phyloP scores from a whole-genome alignment of 768 basidiomycete genomes.

The Mycena capillaripes region DNA sequence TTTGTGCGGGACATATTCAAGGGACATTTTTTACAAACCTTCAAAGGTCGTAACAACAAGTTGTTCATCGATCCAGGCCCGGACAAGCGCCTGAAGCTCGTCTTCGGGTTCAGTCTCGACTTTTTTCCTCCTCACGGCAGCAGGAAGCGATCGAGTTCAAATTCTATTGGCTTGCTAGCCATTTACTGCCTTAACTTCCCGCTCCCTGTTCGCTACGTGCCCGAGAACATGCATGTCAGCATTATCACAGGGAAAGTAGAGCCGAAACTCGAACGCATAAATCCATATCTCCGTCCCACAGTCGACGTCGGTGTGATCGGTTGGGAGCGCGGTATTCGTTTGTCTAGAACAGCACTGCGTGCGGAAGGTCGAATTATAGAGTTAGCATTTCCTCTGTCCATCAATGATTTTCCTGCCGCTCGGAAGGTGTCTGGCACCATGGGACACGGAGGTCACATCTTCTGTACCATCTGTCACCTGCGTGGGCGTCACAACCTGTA shows the following conservation, averaged over 20 bases:
- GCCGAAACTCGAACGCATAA: not conserved
- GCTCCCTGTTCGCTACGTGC: not conserved
- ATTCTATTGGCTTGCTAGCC: slow-evolving; percentile 7
- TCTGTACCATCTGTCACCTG: slow-evolving; percentile 42
- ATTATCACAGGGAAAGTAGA: not conserved
- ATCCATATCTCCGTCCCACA: slow-evolving; percentile 8
- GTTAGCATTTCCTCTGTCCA: not conserved
- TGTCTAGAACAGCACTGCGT: not conserved
- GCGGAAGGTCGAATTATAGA: not conserved
- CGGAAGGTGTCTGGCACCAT: slow-evolving; percentile 39
- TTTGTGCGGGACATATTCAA: slow-evolving; percentile 38
- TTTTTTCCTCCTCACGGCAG: not conserved
- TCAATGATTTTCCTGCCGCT: slow-evolving; percentile 44
- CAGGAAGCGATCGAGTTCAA: not conserved
- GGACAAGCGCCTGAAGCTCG: slow-evolving; percentile 1
- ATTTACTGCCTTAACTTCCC: slow-evolving; percentile 3
- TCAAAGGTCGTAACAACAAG: not conserved
- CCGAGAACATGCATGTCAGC: not conserved
- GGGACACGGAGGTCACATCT: slow-evolving; percentile 32
- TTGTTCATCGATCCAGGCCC: slow-evolving; percentile 5
- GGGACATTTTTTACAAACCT: slow-evolving; percentile 29
- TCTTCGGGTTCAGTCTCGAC: slow-evolving; percentile 2
- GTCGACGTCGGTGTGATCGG: not conserved
- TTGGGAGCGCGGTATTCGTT: slow-evolving; percentile 2
- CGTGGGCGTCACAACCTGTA: slow-evolving; percentile 10